Evolutionary conservation across 768 basidiomycete species (phyloP), one percentile per base, ranked within the genome.

Genomic region (Rhodotorula toruloides): DNA sequence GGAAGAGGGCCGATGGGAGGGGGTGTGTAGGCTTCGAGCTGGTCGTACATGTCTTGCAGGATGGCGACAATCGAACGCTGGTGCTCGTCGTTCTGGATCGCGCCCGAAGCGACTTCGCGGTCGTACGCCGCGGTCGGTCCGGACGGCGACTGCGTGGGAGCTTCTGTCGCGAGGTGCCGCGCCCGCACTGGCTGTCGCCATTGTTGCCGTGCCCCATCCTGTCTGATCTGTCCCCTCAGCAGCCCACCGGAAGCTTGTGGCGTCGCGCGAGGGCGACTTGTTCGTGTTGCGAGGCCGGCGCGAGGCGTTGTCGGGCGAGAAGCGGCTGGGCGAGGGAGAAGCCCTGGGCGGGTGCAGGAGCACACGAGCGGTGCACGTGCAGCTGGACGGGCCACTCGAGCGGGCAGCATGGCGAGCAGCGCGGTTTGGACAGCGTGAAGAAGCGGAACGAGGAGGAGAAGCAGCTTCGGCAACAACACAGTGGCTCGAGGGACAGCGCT

Each of bases 51-150:
- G 59, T 82, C 78, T 79, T 98, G 88, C 25, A 99, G 82, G 70
- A 86, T 85, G 77, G 84, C 80, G 56, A 98, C 85, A 71, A 97
- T 93, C 37, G 83, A 82, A 34, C 85, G 85, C 77, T 99, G 94
- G 79, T 91, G 86, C 25, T 83, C 82, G 74, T 99, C 94, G 54
- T 86, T 82, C 31, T 83, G 82, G 57, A 99, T 79, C 6, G 81
- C 77, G 12, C 84, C 83, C 16, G 77, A 70, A 19, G 78, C 74
- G 36, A 87, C 82, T 37, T 86, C 79, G 43, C 78, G 76, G 61
- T 83, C 79, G 69, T 81, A 80, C 67, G 72, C 71, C 10, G 61
- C 61, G 12, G 65, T 61, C 13, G 74, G 74, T 0, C 74, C 74
- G 22, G 19, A 16, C 1, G 27, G 9, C 4, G 34, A 7, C 4